Base-by-base conservation (phyloP, 2,329 filamentous ascomycete species). In the Massarina eburnea region DNA sequence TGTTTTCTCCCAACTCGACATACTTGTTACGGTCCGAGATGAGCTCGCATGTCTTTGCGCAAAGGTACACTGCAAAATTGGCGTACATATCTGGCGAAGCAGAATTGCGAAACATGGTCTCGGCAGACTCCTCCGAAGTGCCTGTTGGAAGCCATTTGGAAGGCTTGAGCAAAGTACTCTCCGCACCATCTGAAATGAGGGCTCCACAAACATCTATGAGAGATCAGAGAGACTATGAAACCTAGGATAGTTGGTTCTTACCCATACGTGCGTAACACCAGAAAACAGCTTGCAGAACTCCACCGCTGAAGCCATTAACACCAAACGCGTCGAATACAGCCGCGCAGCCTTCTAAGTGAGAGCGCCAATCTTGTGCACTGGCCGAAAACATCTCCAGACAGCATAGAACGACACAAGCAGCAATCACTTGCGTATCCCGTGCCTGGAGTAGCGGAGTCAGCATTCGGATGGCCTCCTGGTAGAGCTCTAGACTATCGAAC, bases 251-350 rank as follows among this genome's bases (percentile, higher is more conserved):
- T 20, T 7, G 26, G 24, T 3, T 48, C 53, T 38, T 46, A 71
- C 67, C 76, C 77, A 80, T 80, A 7, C 77, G 70, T 0, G 76
- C 77, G 59, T 79, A 80, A 44, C 76, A 79, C 78, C 78, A 80
- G 46, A 80, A 80, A 0, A 80, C 59, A 1, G 77, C 76, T 53
- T 79, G 73, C 14, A 78, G 70, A 2, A 77, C 66, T 3, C 76
- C 75, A 0, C 76, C 76, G 0, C 72, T 73, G 47, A 79, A 78
- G 0, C 78, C 77, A 49, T 78, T 75, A 32, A 80, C 77, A 1
- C 73, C 75, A 3, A 76, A 73, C 0, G 77, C 73, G 51, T 78
- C 71, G 51, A 80, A 75, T 0, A 80, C 60, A 40, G 72, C 74
- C 3, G 78, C 76, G 48, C 77, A 80, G 0, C 77, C 77, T 48